Evolutionary conservation across 345 rosid genomes (phyloP).

Genomic region (Draba incana): DNA sequence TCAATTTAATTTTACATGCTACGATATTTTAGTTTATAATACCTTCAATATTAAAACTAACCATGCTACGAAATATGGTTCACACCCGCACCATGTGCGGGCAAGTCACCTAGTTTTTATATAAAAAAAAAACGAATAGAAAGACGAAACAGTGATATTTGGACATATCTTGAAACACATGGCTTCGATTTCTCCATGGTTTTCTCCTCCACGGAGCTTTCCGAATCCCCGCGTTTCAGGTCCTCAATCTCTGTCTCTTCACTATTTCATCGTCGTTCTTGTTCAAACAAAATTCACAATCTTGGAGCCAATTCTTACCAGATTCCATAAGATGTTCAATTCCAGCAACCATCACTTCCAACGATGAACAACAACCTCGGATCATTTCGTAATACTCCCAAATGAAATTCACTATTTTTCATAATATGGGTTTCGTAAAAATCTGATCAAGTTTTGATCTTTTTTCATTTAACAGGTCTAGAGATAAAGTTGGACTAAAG

Average conservation of each 20-base stretch:
- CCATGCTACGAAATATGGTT: too few relatives aligned
- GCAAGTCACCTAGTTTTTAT: too few relatives aligned
- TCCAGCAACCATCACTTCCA: constrained; percentile 18
- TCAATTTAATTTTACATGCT: too few relatives aligned
- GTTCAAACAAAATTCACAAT: neutral
- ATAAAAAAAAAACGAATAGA: neutral
- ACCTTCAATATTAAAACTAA: too few relatives aligned
- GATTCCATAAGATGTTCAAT: constrained; percentile 32
- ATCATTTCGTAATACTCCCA: neutral
- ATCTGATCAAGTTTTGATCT: constrained; percentile 9
- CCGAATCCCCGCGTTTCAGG: constrained; percentile 37
- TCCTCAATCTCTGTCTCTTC: constrained; percentile 7
- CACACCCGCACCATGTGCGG: too few relatives aligned
- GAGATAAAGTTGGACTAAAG: constrained; percentile 35
- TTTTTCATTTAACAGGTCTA: constrained; percentile 19
- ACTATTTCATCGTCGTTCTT: constrained; percentile 3
- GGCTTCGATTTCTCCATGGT: constrained; percentile 59
- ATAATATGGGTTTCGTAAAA: constrained; percentile 21
- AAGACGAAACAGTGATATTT: constrained; percentile 15
- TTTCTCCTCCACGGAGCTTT: constrained; percentile 40
- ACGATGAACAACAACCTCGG: constrained; percentile 11
- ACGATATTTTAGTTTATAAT: too few relatives aligned
- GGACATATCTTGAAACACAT: constrained; percentile 43
- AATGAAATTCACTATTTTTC: neutral
- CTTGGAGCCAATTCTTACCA: constrained; percentile 21